Percentiles rank a stretch among this genome's conserved stretches.
phyloP scores from a whole-genome alignment of 208 protist species.

The Leishmania martiniquensis region DNA sequence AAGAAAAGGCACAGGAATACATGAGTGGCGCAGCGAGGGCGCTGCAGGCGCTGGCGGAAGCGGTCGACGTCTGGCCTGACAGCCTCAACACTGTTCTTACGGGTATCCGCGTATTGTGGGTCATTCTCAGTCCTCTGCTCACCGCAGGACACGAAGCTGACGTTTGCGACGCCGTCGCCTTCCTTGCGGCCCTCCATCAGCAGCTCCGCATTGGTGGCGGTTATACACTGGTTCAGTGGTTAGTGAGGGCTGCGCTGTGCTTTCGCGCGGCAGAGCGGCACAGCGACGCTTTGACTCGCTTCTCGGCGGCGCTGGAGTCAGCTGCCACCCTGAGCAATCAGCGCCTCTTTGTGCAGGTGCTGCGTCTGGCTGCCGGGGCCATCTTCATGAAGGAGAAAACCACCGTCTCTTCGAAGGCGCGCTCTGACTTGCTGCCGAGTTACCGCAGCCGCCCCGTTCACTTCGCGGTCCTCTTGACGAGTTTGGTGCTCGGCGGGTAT shows the following conservation, averaged over 20 bases:
- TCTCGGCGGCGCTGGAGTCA: slow-evolving; percentile 47
- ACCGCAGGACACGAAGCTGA: slow-evolving; percentile 40
- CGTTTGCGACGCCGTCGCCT: slow-evolving; percentile 65
- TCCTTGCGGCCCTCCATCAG: slow-evolving; percentile 70
- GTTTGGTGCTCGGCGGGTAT: slow-evolving; percentile 39
- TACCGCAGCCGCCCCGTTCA: slow-evolving; percentile 27
- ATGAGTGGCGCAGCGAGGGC: slow-evolving; percentile 48
- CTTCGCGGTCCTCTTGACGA: slow-evolving; percentile 43
- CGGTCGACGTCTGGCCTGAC: slow-evolving; percentile 70
- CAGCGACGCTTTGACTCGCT: slow-evolving; percentile 50
- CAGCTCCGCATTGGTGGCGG: slow-evolving; percentile 66
- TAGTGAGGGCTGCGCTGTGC: slow-evolving; percentile 63
- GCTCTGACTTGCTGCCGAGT: slow-evolving; percentile 22
- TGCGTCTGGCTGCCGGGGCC: slow-evolving; percentile 43
- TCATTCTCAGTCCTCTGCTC: slow-evolving; percentile 50
- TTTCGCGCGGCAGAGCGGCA: slow-evolving; percentile 53
- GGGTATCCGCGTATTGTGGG: slow-evolving; percentile 75
- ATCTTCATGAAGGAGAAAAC: slow-evolving; percentile 29
- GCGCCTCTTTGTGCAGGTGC: slow-evolving; percentile 73
- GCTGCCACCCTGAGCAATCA: slow-evolving; percentile 55
- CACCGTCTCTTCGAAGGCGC: slow-evolving; percentile 10
- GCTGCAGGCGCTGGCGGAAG: slow-evolving; percentile 65
- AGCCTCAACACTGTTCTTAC: slow-evolving; percentile 42
- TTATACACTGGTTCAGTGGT: slow-evolving; percentile 78
- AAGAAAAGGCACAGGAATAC: slow-evolving; percentile 50